Percentiles rank a stretch among this genome's conserved stretches.
phyloP scores from a whole-genome alignment of 257 asterid genomes.

The Solanum chiquidenum region DNA sequence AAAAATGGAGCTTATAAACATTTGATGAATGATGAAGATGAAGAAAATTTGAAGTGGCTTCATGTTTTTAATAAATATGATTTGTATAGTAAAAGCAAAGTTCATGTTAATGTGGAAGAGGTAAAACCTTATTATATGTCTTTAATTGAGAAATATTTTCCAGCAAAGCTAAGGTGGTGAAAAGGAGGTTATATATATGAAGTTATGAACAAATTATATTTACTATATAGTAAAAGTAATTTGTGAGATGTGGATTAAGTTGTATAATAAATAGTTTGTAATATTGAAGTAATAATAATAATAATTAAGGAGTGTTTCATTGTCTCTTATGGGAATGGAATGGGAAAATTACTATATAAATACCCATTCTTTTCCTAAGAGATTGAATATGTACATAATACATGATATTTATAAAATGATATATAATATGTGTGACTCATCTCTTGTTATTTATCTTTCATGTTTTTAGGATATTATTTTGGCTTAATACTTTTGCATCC shows the following conservation, averaged over 20 bases:
- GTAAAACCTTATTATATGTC: background rate
- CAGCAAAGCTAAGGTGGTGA: background rate
- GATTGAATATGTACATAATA: background rate
- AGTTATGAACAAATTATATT: background rate
- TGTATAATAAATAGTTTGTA: background rate
- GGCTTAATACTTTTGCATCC: background rate
- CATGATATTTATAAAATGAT: background rate
- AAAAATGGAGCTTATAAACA: slow-evolving; percentile 1
- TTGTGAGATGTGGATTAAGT: background rate
- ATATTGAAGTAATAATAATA: background rate
- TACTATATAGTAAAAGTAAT: background rate
- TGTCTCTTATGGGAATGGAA: background rate
- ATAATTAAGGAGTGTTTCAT: background rate
- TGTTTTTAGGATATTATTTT: background rate
- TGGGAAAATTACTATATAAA: background rate
- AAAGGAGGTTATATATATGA: background rate
- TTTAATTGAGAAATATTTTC: background rate
- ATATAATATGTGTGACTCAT: background rate
- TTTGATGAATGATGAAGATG: slow-evolving; percentile 6
- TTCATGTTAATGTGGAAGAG: slow-evolving; percentile 16
- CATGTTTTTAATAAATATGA: slow-evolving; percentile 19
- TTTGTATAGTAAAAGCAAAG: slow-evolving; percentile 31
- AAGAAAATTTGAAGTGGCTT: slow-evolving; percentile 13
- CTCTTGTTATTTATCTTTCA: background rate
- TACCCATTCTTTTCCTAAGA: background rate